Conservation (phyloP, 306 rosid species). For the Cyamopsis tetragonoloba region DNA sequence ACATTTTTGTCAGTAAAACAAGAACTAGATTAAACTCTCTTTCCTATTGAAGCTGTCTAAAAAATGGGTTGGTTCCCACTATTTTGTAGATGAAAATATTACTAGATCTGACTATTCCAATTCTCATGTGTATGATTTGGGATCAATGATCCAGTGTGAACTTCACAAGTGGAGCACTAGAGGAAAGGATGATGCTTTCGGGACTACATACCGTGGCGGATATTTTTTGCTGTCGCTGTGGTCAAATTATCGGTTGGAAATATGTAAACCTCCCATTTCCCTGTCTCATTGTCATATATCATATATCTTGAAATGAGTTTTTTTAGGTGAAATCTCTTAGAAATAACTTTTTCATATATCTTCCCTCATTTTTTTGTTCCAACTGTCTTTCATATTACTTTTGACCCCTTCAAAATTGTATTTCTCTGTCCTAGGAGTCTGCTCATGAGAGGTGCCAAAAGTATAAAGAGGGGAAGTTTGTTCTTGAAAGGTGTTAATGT, state of each 20-base stretch:
- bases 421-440: conserved; percentile 40
- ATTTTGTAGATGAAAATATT: conserved; percentile 1
- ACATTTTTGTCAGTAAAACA: neutral
- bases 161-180: conserved; percentile 45
- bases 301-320: neutral
- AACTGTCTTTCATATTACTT: neutral
- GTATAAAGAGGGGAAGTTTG: conserved; percentile 72
- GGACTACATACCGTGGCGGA: conserved; percentile 64
- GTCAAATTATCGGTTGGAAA: conserved; percentile 81
- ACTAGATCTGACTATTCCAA: neutral
- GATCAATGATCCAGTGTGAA: conserved; percentile 43
- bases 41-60: neutral
- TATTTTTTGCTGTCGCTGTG: conserved; percentile 64
- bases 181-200: conserved; percentile 62
- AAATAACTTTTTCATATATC: neutral
- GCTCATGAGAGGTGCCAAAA: conserved; percentile 67
- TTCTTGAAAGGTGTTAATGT: conserved; percentile 87
- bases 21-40: neutral
- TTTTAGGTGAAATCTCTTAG: neutral
- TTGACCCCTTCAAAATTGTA: neutral
- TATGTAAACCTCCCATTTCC: conserved; percentile 44
- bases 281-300: neutral
- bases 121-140: conserved; percentile 8
- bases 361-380: neutral
- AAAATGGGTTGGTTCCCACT: neutral